phyloP scores from a whole-genome alignment of 2,329 filamentous ascomycete genomes.

The Cryphonectria parasitica region DNA sequence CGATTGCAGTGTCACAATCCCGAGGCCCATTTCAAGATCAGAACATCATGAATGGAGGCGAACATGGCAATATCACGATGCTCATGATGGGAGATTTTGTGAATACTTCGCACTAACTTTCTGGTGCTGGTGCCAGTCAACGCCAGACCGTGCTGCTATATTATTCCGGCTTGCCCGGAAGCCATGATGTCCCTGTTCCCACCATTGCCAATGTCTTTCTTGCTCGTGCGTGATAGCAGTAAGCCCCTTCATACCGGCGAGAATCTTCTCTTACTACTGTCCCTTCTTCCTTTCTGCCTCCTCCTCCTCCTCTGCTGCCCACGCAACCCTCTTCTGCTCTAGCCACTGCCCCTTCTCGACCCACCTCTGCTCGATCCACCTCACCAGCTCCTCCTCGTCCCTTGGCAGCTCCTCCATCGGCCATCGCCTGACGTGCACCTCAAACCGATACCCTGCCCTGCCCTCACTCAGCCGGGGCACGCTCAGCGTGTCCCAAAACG shows the following conservation, averaged over 20 bases:
- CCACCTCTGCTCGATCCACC: conserved; percentile 58
- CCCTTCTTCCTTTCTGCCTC: background rate
- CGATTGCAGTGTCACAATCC: background rate
- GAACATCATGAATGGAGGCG: no score
- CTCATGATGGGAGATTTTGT: background rate
- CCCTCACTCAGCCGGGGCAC: conserved; percentile 43
- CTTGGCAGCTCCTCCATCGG: conserved; percentile 51
- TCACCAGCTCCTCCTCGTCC: conserved; percentile 52
- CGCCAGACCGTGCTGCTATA: background rate
- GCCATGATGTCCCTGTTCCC: background rate
- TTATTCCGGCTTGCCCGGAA: conserved; percentile 1
- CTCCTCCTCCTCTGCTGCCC: conserved; percentile 36
- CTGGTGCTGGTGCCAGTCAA: background rate
- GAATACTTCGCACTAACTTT: background rate
- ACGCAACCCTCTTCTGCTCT: conserved; percentile 48
- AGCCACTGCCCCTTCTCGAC: conserved; percentile 58
- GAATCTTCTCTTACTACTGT: background rate
- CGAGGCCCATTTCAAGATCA: no score
- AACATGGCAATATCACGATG: background rate
- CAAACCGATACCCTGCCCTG: conserved; percentile 49
- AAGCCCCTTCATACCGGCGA: background rate
- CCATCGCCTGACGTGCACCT: conserved; percentile 54
- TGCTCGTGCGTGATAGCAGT: background rate
- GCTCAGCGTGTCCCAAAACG: conserved; percentile 58
- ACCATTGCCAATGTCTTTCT: background rate